Evolutionary conservation across 768 basidiomycete genomes (phyloP).

Genomic region (Kwoniella europaea): DNA sequence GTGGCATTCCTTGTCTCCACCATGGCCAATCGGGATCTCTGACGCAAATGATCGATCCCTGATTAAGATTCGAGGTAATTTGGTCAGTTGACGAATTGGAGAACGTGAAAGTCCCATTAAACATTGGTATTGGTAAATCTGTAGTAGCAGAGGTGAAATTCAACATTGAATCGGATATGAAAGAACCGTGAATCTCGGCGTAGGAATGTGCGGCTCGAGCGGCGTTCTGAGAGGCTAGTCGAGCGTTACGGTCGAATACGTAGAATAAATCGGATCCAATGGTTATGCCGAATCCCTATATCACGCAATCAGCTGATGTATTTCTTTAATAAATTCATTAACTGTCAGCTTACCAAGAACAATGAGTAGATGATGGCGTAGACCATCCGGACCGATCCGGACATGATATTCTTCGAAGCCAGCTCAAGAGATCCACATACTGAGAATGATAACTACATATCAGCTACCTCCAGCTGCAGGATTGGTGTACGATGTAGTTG

Average conservation of each 20-base stretch:
- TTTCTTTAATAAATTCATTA: not conserved
- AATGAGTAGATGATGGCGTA: conserved; percentile 57
- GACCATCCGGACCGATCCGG: conserved; percentile 53
- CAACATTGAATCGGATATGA: conserved; percentile 64
- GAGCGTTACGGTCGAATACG: conserved; percentile 41
- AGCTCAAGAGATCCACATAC: conserved; percentile 55
- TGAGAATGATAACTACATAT: conserved; percentile 19
- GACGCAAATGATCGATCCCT: conserved; percentile 67
- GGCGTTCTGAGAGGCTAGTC: conserved; percentile 54
- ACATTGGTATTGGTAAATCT: conserved; percentile 14
- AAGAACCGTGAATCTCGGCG: conserved; percentile 69
- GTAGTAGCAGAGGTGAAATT: conserved; percentile 5
- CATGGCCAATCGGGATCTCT: conserved; percentile 70
- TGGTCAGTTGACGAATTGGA: conserved; percentile 43
- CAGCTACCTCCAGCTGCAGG: not conserved
- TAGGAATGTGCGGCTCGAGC: conserved; percentile 65
- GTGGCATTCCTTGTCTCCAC: conserved; percentile 81
- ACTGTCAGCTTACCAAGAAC: conserved; percentile 40
- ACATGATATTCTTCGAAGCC: conserved; percentile 53
- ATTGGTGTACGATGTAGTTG: not conserved
- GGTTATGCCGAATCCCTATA: conserved; percentile 52
- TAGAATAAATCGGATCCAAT: conserved; percentile 55
- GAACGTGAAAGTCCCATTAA: conserved; percentile 56
- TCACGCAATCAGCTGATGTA: not conserved
- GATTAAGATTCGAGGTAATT: conserved; percentile 60